phyloP scores from a whole-genome alignment of 257 asterid genomes.

The Nicotiana attenuata region DNA sequence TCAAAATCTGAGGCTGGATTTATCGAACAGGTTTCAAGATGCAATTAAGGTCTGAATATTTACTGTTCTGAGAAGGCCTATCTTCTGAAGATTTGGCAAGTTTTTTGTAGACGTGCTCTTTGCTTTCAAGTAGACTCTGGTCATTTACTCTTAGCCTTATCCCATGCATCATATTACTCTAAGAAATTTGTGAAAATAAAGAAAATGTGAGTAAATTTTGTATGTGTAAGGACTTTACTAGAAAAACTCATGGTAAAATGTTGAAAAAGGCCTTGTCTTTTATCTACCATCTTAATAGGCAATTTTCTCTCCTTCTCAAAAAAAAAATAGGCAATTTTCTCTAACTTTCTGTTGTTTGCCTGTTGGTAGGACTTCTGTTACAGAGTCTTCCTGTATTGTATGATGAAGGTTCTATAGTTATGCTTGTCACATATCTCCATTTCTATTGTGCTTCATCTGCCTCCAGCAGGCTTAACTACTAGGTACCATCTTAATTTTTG shows the following conservation, averaged over 20 bases:
- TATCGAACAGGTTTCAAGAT: slow-evolving; percentile 88
- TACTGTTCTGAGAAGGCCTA: slow-evolving; percentile 4
- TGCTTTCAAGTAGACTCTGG: not conserved
- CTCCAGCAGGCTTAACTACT: slow-evolving; percentile 5
- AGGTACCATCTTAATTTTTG: not conserved
- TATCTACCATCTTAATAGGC: not conserved
- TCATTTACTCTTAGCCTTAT: slow-evolving; percentile 1
- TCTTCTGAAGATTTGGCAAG: not conserved
- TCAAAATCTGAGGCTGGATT: slow-evolving; percentile 84
- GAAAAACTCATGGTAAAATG: not conserved
- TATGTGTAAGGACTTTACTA: not conserved
- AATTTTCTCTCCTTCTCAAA: not conserved
- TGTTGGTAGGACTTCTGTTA: not conserved
- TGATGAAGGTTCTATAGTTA: slow-evolving; percentile 5
- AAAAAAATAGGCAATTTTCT: not conserved
- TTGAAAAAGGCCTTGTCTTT: not conserved
- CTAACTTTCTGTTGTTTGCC: not conserved
- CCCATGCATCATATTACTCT: not conserved
- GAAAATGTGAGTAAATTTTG: not conserved
- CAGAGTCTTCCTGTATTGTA: not conserved
- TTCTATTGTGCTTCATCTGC: not conserved
- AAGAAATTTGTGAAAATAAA: not conserved
- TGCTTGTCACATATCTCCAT: not conserved
- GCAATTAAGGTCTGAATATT: slow-evolving; percentile 72
- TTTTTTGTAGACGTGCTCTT: not conserved